These are phyloP conservation scores for Phanerochaete carnosa DNA, from an alignment of 768 basidiomycete species.

Conservation along the genomic window DNA sequence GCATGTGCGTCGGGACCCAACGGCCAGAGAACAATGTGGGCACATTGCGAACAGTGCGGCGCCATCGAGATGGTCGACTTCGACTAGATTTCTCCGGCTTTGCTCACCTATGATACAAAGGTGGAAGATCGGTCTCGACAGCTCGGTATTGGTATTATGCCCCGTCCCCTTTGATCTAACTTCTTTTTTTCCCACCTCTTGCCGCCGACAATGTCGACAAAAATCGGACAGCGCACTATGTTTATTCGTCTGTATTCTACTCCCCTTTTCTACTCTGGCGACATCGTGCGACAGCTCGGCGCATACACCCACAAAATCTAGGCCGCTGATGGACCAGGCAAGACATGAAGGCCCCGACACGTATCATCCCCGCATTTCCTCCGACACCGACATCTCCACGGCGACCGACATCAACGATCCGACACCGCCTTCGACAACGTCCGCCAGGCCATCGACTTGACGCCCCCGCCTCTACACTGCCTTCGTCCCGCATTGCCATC, in stretches of 20 bases:
- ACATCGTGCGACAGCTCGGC: neutral
- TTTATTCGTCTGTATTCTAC: neutral
- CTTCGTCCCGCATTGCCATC: neutral
- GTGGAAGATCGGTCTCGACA: neutral
- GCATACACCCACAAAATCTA: constrained; percentile 1
- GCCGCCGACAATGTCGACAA: neutral
- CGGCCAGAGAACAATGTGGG: constrained; percentile 82
- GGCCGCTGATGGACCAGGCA: neutral
- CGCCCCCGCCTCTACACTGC: neutral
- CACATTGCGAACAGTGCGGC: constrained; percentile 84
- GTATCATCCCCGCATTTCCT: neutral
- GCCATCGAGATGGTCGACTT: constrained; percentile 85
- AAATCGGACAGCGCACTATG: neutral
- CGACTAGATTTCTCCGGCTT: constrained; percentile 38
- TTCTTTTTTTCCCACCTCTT: neutral
- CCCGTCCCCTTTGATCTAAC: neutral
- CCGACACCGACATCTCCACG: neutral
- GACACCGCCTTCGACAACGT: neutral
- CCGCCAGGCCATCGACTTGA: neutral
- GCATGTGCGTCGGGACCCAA: constrained; percentile 69
- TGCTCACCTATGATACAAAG: neutral
- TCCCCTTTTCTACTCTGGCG: neutral
- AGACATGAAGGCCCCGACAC: neutral
- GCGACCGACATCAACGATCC: neutral
- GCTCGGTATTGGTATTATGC: neutral